These are phyloP conservation scores for Trichoderma atrobrunneum DNA, from an alignment of 2,329 filamentous ascomycete genomes.

Conservation along the genomic window DNA sequence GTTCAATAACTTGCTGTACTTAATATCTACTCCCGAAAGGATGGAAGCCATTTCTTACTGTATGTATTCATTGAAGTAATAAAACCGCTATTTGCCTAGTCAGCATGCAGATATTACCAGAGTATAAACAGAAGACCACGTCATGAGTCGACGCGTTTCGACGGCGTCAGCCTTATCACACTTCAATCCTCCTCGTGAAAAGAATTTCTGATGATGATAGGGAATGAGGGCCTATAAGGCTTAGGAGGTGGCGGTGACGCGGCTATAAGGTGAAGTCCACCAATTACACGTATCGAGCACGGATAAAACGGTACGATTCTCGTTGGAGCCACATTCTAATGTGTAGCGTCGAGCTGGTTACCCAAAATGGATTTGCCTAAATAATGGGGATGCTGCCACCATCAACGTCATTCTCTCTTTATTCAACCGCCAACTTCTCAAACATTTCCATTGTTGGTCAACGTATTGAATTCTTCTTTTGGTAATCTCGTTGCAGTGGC, in stretches of 20 bases:
- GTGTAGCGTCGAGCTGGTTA: background rate
- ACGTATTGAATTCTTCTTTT: background rate
- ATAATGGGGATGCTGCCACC: background rate
- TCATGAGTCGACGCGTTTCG: background rate
- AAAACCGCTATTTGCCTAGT: background rate
- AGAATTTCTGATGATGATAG: background rate
- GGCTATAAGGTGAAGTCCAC: background rate
- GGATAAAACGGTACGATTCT: background rate
- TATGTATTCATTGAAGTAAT: no score
- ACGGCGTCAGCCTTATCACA: background rate
- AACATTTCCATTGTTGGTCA: background rate
- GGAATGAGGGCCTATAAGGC: background rate
- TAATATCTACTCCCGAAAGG: no score
- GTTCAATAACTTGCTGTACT: background rate
- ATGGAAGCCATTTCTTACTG: no score
- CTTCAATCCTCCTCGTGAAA: background rate
- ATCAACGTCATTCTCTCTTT: background rate
- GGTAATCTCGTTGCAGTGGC: background rate
- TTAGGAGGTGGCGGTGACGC: background rate
- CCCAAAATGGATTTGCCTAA: background rate
- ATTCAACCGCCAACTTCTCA: background rate
- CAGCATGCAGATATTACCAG: background rate
- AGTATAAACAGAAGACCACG: background rate
- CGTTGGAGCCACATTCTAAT: background rate
- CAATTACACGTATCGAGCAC: background rate